Evolutionary conservation across 768 basidiomycete genomes (phyloP), one percentile per base, ranked within the genome.

Genomic region (Termitomyces sp.): DNA sequence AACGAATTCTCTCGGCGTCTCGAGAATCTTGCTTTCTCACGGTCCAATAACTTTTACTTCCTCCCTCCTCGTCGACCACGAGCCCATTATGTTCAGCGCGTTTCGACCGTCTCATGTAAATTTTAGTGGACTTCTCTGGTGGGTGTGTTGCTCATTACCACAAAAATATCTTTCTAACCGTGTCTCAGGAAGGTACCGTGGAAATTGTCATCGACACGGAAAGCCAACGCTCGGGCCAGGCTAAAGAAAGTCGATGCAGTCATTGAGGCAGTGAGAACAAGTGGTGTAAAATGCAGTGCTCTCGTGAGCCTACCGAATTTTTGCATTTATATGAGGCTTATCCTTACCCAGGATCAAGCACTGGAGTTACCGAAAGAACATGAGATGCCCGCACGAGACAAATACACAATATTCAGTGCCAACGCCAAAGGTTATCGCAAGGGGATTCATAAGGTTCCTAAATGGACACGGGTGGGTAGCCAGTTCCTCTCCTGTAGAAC

Each of bases 371-470:
- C 97, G 54, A 96, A 92, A 70, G 94, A 98, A 71, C 81, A 88
- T 65, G 94, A 97, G 75, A 98, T 98, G 97, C 81, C 77, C 11
- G 78, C 96, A 1, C 86, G 82, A 68, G 96, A 98, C 79, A 99
- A 99, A 74, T 99, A 98, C 77, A 97, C 96, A 4, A 85, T 91
- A 20, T 98, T 95, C 75, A 85, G 83, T 43, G 79, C 84, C 4
- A 85, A 83, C 45, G 77, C 78, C 1, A 79, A 74, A 60, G 90
- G 92, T 6, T 99, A 96, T 74, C 80, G 96, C 48, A 98, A 98
- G 69, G 91, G 93, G 31, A 94, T 97, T 53, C 96, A 98, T 77
- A 96, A 96, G 70, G 91, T 96, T 32, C 96, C 96, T n/a, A 96
- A 97, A 71, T 98, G 89, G 86, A 97, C 96, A 54, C 83, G 93